These are phyloP conservation scores for Wickerhamomyces strasburgensis DNA, from an alignment of 805 yeast species.

Conservation along the genomic window DNA sequence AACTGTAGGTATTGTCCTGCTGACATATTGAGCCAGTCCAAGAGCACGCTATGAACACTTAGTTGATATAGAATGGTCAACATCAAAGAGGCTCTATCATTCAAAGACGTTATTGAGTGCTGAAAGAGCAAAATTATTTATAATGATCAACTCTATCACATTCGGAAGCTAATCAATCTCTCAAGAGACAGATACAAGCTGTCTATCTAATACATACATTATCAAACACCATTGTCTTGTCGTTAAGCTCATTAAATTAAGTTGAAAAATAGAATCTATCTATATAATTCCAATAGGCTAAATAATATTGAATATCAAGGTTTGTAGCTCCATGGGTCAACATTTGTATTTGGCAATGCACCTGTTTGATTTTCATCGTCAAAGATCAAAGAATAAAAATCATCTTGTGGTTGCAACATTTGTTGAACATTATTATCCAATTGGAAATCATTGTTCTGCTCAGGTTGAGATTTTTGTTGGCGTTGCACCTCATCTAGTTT, in stretches of 20 bases:
- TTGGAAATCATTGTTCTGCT: neutral
- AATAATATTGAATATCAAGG: neutral
- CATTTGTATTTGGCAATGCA: neutral
- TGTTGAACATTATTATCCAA: neutral
- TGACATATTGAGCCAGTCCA: too few relatives aligned
- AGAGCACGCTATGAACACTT: too few relatives aligned
- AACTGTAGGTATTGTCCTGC: too few relatives aligned
- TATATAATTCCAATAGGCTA: neutral
- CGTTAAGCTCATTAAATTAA: neutral
- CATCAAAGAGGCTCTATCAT: too few relatives aligned
- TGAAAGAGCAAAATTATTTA: too few relatives aligned
- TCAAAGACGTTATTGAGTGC: too few relatives aligned
- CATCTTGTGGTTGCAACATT: constrained; percentile 17
- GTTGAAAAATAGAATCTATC: too few relatives aligned
- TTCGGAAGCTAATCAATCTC: neutral
- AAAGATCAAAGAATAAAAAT: constrained; percentile 41
- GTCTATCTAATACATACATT: too few relatives aligned
- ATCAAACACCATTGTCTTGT: neutral
- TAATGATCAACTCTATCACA: too few relatives aligned
- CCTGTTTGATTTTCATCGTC: constrained; percentile 31
- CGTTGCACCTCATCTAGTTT: constrained; percentile 1
- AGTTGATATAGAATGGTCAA: too few relatives aligned
- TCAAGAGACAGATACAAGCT: too few relatives aligned
- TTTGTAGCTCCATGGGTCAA: constrained; percentile 9
- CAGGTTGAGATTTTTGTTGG: constrained; percentile 1